Percentiles rank a stretch among this genome's conserved stretches.
Conservation (phyloP, 192 early-diverging fungal genomes). For the Coemansia sp. region DNA sequence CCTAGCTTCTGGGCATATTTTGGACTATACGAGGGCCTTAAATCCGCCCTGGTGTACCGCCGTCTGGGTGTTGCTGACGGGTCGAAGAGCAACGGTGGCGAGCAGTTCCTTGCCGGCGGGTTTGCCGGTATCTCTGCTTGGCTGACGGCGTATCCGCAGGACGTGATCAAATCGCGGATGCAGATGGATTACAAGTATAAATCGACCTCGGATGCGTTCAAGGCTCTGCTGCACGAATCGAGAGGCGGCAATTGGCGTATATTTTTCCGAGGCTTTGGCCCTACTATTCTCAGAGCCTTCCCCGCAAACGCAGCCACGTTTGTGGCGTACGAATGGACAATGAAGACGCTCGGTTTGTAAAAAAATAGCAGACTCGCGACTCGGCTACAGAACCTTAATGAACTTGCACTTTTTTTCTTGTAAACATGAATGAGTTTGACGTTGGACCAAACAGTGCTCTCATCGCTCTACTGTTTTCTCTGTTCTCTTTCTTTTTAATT, state of each 20-base stretch:
- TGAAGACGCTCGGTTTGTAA: slow-evolving; percentile 32
- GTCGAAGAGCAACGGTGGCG: slow-evolving; percentile 49
- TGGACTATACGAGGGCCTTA: slow-evolving; percentile 84
- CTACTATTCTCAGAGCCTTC: slow-evolving; percentile 58
- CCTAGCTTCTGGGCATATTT: slow-evolving; percentile 73
- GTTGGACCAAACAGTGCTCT: not conserved
- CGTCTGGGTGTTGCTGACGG: slow-evolving; percentile 55
- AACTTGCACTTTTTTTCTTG: not conserved
- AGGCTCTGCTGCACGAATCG: slow-evolving; percentile 59
- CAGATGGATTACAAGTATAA: slow-evolving; percentile 61
- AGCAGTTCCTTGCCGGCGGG: slow-evolving; percentile 78
- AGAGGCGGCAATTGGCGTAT: slow-evolving; percentile 42
- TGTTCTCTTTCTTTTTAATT: not conserved
- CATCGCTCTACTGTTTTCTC: not conserved
- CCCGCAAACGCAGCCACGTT: slow-evolving; percentile 86
- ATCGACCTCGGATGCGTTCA: slow-evolving; percentile 54
- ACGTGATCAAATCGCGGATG: slow-evolving; percentile 72
- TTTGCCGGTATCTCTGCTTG: slow-evolving; percentile 81
- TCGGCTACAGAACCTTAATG: not conserved
- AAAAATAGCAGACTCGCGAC: not conserved
- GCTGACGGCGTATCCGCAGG: slow-evolving; percentile 82
- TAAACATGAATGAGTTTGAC: not conserved
- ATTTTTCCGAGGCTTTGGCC: slow-evolving; percentile 56
- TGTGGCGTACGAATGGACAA: slow-evolving; percentile 70
- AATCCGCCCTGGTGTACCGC: slow-evolving; percentile 66